Base-by-base conservation (phyloP, 2,329 filamentous ascomycete species). In the Pleomassaria siparia region DNA sequence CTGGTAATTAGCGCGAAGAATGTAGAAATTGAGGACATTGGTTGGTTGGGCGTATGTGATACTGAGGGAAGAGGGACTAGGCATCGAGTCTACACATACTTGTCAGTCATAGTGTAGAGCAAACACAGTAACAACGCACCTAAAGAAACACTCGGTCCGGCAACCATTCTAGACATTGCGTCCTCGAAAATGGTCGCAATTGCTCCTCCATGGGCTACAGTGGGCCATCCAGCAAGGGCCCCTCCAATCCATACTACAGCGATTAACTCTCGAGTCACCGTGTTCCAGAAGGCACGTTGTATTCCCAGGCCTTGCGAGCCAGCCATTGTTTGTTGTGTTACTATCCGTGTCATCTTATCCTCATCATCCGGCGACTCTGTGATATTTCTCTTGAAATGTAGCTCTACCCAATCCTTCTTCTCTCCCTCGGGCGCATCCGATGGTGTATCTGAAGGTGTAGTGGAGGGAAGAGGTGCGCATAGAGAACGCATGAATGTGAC, bases 121-220 rank as follows among this genome's bases (percentile, higher is more conserved):
- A 8, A 22, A 20, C 18, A 4, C 35, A 43, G 35, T n/a, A 36
- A 29, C 18, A 13, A 20, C 46, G 16, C 60, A 69, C 67, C 64
- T 24, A 70, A 46, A 30, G 53, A 40, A 0, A 53, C 57, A 37
- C 58, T 54, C 0, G 33, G 84, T 75, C 60, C 83, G 79, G 55
- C 85, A 71, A 59, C 81, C 78, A 82, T 84, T 35, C 85, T 76
- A n/a, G 83, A 83, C 51, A 89, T 75, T 43, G 79, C 80, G 73
- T 91, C 88, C 65, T 88, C 82, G 29, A 91, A 70, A 3, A 88
- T 67, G 0, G 84, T 89, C 7, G 84, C 85, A 40, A 88, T 76
- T 6, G 79, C 76, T 12, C 88, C 88, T 46, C 88, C 88, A 71
- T 92, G 88, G 43, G 84, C 82, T 32, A 88, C 76, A 11, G 80